phyloP scores from a whole-genome alignment of 2,329 filamentous ascomycete species.

The Cryoendolithus antarcticus region DNA sequence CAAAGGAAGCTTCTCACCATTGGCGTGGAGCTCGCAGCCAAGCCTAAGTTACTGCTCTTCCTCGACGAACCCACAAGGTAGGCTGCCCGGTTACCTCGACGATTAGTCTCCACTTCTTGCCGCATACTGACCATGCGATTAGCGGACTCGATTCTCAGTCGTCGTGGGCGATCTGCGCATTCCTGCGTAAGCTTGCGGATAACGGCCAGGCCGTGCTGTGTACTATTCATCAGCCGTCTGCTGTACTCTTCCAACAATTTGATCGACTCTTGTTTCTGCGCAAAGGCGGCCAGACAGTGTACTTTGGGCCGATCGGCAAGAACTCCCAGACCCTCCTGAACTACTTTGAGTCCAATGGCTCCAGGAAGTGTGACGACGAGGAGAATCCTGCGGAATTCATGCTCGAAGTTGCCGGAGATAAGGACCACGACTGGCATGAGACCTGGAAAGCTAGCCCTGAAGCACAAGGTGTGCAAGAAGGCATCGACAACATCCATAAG shows the following conservation, averaged over 20 bases:
- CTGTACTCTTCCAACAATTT: conserved; percentile 54
- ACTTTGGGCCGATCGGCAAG: conserved; percentile 48
- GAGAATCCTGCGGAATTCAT: conserved; percentile 44
- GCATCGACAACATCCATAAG: conserved; percentile 28
- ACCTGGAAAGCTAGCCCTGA: conserved; percentile 30
- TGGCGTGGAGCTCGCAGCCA: conserved; percentile 44
- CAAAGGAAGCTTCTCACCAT: conserved; percentile 47
- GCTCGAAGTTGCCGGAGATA: conserved; percentile 37
- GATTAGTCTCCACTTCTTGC: conserved; percentile 48
- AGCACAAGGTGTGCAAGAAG: conserved; percentile 18
- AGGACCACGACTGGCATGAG: conserved; percentile 33
- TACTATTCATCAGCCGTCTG: conserved; percentile 60
- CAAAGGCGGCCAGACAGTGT: conserved; percentile 53
- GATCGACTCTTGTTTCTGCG: conserved; percentile 53
- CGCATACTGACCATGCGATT: conserved; percentile 53
- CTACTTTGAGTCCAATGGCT: conserved; percentile 43
- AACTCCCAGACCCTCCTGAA: conserved; percentile 29
- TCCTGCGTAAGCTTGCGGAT: conserved; percentile 53
- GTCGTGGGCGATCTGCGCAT: conserved; percentile 44
- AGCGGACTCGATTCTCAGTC: conserved; percentile 61
- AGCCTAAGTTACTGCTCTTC: conserved; percentile 47
- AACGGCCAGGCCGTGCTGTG: conserved; percentile 55
- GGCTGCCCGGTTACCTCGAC: conserved; percentile 48
- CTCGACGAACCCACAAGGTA: conserved; percentile 43
- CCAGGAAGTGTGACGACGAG: conserved; percentile 34